Evolutionary conservation across 352 stramenopile genomes (phyloP).

Genomic region (Blastocystis sp.): DNA sequence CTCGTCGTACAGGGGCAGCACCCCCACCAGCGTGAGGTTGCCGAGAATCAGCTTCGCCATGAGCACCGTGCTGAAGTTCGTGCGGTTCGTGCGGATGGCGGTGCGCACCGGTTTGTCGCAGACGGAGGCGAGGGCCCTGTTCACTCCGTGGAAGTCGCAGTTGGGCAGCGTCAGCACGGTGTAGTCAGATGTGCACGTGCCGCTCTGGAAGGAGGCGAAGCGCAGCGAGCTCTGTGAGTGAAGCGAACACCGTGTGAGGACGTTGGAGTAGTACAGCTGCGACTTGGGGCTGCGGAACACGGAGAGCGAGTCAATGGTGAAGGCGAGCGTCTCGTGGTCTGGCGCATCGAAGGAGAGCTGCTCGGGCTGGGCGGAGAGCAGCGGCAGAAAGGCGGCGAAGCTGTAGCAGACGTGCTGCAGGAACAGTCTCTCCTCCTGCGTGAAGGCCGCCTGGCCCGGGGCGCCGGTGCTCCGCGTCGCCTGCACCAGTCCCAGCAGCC

Average conservation of each 20-base stretch:
- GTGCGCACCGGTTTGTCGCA: slow-evolving; percentile 24
- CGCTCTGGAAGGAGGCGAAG: slow-evolving; percentile 54
- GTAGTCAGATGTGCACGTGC: slow-evolving; percentile 25
- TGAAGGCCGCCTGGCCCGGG: neutral
- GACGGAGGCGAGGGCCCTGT: neutral
- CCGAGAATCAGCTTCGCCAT: slow-evolving; percentile 8
- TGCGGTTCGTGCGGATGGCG: slow-evolving; percentile 27
- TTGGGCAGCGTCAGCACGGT: slow-evolving; percentile 10
- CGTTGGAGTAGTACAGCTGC: slow-evolving; percentile 13
- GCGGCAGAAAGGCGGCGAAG: neutral
- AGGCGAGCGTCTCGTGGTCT: neutral
- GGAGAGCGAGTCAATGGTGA: slow-evolving; percentile 33
- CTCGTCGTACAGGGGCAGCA: slow-evolving; percentile 15
- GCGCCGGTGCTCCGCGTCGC: neutral
- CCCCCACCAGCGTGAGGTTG: neutral
- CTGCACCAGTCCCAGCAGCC: slow-evolving; percentile 7
- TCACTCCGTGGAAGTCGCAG: neutral
- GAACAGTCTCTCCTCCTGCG: neutral
- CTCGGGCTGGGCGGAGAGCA: neutral
- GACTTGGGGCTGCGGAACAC: neutral
- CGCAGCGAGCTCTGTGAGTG: neutral
- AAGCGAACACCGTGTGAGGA: neutral
- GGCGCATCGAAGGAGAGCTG: neutral
- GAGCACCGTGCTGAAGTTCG: slow-evolving; percentile 10
- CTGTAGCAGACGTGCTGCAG: neutral